Evolutionary conservation across 805 yeast genomes (phyloP), one percentile per base, ranked within the genome.

Genomic region (Yamadazyma philogaea): DNA sequence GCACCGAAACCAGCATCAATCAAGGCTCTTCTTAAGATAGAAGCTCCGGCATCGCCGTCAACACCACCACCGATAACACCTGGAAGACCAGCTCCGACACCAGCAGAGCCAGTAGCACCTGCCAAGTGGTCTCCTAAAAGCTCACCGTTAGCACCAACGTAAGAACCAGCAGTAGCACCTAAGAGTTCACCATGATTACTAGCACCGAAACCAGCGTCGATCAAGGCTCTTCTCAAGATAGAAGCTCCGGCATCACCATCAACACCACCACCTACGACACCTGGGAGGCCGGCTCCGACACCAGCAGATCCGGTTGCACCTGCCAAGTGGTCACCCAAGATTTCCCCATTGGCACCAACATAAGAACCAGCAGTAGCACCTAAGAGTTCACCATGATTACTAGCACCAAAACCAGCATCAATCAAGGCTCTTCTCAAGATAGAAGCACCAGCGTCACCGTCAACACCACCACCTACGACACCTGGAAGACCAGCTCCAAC

Each of bases 121-220:
- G 47, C 50, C 30, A 33, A 43, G 39, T 47, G 53, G 50, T 46
- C 52, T 43, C 52, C 52, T 8, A 19, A 21, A 34, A 52, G 36
- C 18, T 32, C 44, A 34, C 32, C 52, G 10, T 17, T 47, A 14
- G 39, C 47, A 18, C 41, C 47, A 21, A 15, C 19, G 39, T 28
- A 44, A 30, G 44, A 34, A 16, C 34, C 39, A 18, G 36, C 45
- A 15, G 31, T 17, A 26, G 22, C 12, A 19, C 45, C 45, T 20
- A 37, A 42, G 27, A 45, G 15, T n/a, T 42, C 40, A 37, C 36
- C 46, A 22, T 37, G 43, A 38, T 35, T 42, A 18, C 36, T 45
- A 16, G 40, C 45, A 33, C 41, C 47, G 27, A 42, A 16, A 30
- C 48, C 48, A 38, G 38, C 43, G 8, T 37, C 45, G 17, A 30